These are phyloP conservation scores for Silybum marianum DNA, from an alignment of 129 eudicot species.

Conservation along the genomic window DNA sequence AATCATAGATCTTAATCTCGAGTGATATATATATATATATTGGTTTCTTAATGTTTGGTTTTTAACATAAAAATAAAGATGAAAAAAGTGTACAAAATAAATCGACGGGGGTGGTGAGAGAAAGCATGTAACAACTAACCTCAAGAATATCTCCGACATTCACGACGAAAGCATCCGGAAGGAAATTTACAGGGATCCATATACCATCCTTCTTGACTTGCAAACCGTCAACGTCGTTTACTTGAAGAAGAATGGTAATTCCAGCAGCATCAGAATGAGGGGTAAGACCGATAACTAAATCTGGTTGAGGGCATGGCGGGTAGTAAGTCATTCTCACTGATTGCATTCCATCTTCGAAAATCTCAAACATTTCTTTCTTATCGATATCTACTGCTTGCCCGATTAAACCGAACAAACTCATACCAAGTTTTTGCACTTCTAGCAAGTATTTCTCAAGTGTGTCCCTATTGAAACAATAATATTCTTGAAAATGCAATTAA, in stretches of 20 bases:
- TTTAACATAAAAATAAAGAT: neutral
- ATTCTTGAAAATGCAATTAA: neutral
- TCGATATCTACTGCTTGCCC: conserved; percentile 53
- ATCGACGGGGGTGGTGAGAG: neutral
- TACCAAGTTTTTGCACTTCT: conserved; percentile 45
- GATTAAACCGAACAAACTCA: conserved; percentile 33
- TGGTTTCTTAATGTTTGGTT: too few species aligned
- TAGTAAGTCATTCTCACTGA: conserved; percentile 52
- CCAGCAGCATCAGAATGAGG: conserved; percentile 60
- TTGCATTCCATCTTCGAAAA: conserved; percentile 57
- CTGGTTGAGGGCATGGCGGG: conserved; percentile 66
- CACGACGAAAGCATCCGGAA: conserved; percentile 55
- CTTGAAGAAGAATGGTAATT: conserved; percentile 52
- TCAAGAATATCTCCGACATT: conserved; percentile 64
- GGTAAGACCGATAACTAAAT: conserved; percentile 48
- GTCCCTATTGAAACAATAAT: conserved; percentile 28
- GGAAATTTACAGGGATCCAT: conserved; percentile 50
- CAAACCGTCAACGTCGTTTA: conserved; percentile 51
- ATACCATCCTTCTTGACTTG: conserved; percentile 57
- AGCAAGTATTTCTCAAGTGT: conserved; percentile 43
- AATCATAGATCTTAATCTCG: neutral
- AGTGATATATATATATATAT: neutral
- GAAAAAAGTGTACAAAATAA: neutral
- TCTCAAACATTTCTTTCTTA: conserved; percentile 28
- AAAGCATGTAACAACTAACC: conserved; percentile 28